Evolutionary conservation across 1,284 basidiomycete genomes (phyloP).

Genomic region (Cutaneotrichosporon sp.): DNA sequence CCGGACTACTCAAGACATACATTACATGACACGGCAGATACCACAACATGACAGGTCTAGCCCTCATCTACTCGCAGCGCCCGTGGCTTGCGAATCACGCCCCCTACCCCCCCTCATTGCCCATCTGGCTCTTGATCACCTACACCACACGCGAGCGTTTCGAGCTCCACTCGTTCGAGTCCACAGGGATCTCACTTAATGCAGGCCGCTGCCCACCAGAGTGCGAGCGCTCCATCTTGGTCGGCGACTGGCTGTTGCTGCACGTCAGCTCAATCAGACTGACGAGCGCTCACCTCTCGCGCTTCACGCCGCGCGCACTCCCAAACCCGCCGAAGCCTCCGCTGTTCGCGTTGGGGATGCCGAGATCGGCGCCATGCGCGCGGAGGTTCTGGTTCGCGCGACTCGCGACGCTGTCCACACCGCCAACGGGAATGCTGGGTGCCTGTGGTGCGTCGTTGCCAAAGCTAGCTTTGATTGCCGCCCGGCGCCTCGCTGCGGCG

Average conservation of each 20-base stretch:
- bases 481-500: neutral
- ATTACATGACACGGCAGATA: neutral
- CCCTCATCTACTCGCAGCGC: neutral
- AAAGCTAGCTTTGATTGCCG: conserved; percentile 6
- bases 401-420: conserved; percentile 33
- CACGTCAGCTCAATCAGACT: neutral
- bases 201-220: conserved; percentile 26
- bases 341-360: conserved; percentile 17
- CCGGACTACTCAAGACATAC: neutral
- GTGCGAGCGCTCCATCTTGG: conserved; percentile 15
- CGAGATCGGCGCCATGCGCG: conserved; percentile 11
- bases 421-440: conserved; percentile 39
- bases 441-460: neutral
- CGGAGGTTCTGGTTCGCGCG: conserved; percentile 27
- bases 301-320: conserved; percentile 45
- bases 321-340: conserved; percentile 26
- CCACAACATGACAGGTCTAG: neutral
- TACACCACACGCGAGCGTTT: conserved; percentile 29
- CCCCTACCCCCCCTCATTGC: too few species aligned
- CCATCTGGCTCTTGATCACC: neutral
- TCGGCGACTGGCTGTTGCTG: conserved; percentile 17
- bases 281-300: conserved; percentile 28
- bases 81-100: too few species aligned
- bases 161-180: conserved; percentile 21
- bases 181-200: conserved; percentile 27